phyloP scores from a whole-genome alignment of 331 rosid genomes.

The Pyracantha coccinea region DNA sequence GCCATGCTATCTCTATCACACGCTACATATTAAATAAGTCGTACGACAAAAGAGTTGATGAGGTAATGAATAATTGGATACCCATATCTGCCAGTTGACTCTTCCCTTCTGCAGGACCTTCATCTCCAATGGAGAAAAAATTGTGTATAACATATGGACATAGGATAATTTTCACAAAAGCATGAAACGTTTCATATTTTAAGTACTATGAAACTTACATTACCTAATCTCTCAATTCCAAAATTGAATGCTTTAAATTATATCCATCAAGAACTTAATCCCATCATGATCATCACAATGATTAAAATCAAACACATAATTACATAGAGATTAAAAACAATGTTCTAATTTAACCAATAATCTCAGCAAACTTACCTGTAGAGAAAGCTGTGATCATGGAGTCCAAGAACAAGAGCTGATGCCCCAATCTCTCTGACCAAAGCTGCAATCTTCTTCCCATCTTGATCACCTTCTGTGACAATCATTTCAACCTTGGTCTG shows the following conservation, averaged over 20 bases:
- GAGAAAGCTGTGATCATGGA: conserved; percentile 87
- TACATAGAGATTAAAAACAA: neutral
- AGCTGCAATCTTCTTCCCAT: conserved; percentile 58
- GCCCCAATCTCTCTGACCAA: conserved; percentile 69
- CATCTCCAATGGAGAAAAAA: neutral
- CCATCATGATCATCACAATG: neutral
- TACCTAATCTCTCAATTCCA: neutral
- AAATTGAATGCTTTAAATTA: neutral
- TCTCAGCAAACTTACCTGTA: conserved; percentile 47
- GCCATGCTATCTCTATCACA: neutral
- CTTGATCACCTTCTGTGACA: conserved; percentile 76
- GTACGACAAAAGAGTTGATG: neutral
- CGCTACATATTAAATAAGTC: neutral
- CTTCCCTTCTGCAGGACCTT: neutral
- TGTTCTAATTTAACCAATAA: neutral
- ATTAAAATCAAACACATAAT: neutral
- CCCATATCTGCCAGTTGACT: conserved; percentile 1
- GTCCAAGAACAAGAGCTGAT: conserved; percentile 74
- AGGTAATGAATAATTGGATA: neutral
- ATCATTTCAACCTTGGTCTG: conserved; percentile 93
- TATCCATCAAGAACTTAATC: neutral
- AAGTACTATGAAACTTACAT: neutral
- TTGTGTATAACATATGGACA: too few species aligned
- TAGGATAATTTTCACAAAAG: too few species aligned
- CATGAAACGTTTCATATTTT: too few species aligned